Conservation (phyloP, 2,329 filamentous ascomycete genomes). For the Ophiostoma ulmi region DNA sequence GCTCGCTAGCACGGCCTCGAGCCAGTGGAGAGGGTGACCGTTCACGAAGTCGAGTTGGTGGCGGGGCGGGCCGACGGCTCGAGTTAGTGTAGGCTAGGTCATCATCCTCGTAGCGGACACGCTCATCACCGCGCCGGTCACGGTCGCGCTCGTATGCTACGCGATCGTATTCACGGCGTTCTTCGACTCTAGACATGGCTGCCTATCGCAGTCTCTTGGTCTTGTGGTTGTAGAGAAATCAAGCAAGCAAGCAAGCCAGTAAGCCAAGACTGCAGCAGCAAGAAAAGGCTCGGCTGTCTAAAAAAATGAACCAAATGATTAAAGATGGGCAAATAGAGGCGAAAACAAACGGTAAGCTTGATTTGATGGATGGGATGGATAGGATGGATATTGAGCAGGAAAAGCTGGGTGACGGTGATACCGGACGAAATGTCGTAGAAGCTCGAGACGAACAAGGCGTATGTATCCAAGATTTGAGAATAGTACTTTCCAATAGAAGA, state of each 20-base stretch:
- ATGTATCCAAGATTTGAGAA: slow-evolving; percentile 1
- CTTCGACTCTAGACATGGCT: slow-evolving; percentile 25
- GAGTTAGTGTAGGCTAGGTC: slow-evolving; percentile 35
- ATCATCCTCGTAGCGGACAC: slow-evolving; percentile 46
- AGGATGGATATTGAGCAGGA: not conserved
- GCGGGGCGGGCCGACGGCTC: slow-evolving; percentile 27
- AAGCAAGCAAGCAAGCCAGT: not conserved
- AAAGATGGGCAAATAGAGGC: not conserved
- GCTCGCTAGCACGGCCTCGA: slow-evolving; percentile 37
- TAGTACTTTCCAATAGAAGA: not conserved
- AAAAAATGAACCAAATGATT: not conserved
- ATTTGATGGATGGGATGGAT: not conserved
- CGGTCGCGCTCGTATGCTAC: slow-evolving; percentile 43
- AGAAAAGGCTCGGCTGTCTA: not conserved
- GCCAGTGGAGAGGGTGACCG: slow-evolving; percentile 13
- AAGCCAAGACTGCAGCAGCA: not conserved
- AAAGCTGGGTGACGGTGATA: not conserved
- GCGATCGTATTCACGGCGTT: slow-evolving; percentile 46
- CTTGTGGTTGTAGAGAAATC: not conserved
- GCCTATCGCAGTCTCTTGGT: not conserved
- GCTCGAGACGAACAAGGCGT: not conserved
- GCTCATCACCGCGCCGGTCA: slow-evolving; percentile 49
- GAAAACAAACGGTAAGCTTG: not conserved
- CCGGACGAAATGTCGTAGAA: not conserved
- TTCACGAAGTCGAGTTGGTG: slow-evolving; percentile 39